Conservation (phyloP, 106 monocot genomes). For the Allium cepa region DNA sequence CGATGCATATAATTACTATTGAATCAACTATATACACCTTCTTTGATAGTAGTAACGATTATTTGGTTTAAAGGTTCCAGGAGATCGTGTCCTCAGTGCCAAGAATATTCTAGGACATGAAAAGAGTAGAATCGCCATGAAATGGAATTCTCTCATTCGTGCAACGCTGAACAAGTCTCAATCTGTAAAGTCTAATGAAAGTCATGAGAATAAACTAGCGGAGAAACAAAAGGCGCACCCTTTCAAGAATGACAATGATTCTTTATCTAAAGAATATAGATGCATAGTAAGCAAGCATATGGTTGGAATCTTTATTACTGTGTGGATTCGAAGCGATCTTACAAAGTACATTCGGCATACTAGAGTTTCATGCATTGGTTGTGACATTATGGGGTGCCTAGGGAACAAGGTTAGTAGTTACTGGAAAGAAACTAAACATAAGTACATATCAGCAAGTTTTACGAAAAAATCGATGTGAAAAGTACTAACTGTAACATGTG, state of each 20-base stretch:
- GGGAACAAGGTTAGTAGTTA: conserved; percentile 55
- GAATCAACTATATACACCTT: background rate
- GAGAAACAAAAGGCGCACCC: conserved; percentile 30
- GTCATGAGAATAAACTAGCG: conserved; percentile 5
- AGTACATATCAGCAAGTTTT: background rate
- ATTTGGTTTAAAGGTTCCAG: conserved; percentile 39
- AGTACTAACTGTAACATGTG: background rate
- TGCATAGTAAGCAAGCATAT: conserved; percentile 73
- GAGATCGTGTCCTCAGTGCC: conserved; percentile 60
- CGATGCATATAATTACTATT: background rate
- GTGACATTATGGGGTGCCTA: conserved; percentile 57
- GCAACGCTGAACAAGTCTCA: conserved; percentile 39
- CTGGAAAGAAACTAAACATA: no score
- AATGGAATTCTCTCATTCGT: conserved; percentile 62
- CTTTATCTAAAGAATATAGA: conserved; percentile 13
- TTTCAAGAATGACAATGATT: conserved; percentile 15
- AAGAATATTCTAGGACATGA: conserved; percentile 51
- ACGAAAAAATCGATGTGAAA: background rate
- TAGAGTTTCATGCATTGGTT: conserved; percentile 54
- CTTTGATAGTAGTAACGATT: background rate
- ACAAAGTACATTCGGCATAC: conserved; percentile 27
- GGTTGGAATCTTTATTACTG: conserved; percentile 52
- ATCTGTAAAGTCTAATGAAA: background rate
- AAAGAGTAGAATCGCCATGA: conserved; percentile 28
- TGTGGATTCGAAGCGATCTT: conserved; percentile 55